These are phyloP conservation scores for Backusella mclennaniae DNA, from an alignment of 192 early-diverging fungal species.

Conservation along the genomic window DNA sequence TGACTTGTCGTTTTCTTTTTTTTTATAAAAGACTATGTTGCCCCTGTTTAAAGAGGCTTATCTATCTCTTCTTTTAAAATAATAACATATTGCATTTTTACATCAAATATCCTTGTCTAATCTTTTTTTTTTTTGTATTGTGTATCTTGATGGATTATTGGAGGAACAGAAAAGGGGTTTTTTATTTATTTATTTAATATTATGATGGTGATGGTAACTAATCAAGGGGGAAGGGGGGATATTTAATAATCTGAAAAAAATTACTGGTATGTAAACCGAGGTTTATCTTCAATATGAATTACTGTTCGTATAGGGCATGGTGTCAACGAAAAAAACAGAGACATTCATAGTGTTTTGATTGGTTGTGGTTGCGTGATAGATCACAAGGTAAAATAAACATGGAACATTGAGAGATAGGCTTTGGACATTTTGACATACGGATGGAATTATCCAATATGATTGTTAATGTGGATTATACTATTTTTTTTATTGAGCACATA, in stretches of 20 bases:
- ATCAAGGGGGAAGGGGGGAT: background rate
- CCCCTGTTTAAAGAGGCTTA: background rate
- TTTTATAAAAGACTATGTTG: background rate
- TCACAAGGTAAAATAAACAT: background rate
- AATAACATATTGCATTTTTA: background rate
- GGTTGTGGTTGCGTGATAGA: background rate
- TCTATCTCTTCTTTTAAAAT: background rate
- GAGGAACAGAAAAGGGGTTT: background rate
- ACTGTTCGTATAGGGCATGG: background rate
- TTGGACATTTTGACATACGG: background rate
- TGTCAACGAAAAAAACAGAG: background rate
- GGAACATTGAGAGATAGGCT: background rate
- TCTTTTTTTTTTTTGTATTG: background rate
- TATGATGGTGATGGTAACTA: background rate
- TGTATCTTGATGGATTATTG: background rate
- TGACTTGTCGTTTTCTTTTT: background rate
- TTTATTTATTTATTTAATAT: background rate
- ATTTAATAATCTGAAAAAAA: background rate
- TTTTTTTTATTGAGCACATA: no score
- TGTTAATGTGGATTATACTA: background rate
- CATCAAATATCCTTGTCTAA: background rate
- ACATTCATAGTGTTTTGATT: background rate
- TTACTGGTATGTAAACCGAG: background rate
- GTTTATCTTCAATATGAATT: background rate
- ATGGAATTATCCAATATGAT: background rate